Evolutionary conservation across 495 filamentous ascomycete species (phyloP).

Genomic region (Jackrogersella multiformis): DNA sequence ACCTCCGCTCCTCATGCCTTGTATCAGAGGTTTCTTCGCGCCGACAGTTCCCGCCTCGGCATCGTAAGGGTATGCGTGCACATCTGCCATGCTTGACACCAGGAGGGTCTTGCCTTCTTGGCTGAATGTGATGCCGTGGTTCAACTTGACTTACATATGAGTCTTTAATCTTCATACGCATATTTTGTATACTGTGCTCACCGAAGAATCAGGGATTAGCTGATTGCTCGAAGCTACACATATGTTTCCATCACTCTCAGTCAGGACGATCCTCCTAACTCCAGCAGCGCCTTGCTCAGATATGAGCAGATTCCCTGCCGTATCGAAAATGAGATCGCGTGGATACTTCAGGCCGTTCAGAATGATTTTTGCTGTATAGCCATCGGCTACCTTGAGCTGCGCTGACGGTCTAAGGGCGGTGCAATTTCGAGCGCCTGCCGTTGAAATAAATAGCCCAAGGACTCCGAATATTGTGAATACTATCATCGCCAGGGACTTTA

Average conservation of each 20-base stretch:
- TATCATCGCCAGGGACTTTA: no score
- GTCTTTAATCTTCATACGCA: no score
- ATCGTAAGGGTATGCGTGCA: conserved; percentile 68
- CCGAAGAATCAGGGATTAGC: conserved; percentile 49
- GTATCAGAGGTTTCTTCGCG: conserved; percentile 57
- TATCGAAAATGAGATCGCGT: conserved; percentile 66
- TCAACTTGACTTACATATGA: conserved; percentile 52
- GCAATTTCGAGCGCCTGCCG: conserved; percentile 20
- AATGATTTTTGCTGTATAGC: conserved; percentile 64
- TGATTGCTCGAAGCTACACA: conserved; percentile 51
- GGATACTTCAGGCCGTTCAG: conserved; percentile 60
- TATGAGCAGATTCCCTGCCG: conserved; percentile 63
- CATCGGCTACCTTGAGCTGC: conserved; percentile 56
- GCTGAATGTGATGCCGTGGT: conserved; percentile 70
- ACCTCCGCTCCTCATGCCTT: conserved; percentile 57
- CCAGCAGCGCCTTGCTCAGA: conserved; percentile 61
- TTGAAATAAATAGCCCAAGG: conserved; percentile 21
- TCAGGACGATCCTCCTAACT: conserved; percentile 57
- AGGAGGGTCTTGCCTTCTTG: conserved; percentile 70
- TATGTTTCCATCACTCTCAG: conserved; percentile 60
- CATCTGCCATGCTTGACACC: conserved; percentile 63
- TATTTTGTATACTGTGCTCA: conserved; percentile 43
- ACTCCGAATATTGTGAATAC: conserved; percentile 2
- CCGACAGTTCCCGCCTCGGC: conserved; percentile 53
- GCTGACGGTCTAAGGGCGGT: conserved; percentile 20